Conservation (phyloP, 2,329 filamentous ascomycete species). For the Spiromastix sp. region DNA sequence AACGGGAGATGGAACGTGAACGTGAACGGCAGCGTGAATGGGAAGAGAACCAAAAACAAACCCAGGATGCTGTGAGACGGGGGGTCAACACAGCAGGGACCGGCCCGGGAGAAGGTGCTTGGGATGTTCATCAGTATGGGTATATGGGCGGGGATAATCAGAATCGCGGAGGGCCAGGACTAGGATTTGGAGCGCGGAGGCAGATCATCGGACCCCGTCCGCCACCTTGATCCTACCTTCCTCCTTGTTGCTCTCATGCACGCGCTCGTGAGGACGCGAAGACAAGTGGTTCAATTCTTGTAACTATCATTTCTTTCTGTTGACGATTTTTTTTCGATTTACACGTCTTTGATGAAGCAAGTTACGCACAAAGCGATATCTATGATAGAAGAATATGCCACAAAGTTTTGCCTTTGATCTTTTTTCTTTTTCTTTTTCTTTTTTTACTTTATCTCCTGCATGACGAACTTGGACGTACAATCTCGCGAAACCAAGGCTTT, state of each 20-base stretch:
- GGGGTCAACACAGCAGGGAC: constrained; percentile 36
- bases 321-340: too few relatives aligned
- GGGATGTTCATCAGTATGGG: constrained; percentile 57
- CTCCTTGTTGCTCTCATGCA: too few relatives aligned
- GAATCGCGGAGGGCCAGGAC: constrained; percentile 42
- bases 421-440: too few relatives aligned
- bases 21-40: constrained; percentile 54
- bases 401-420: too few relatives aligned
- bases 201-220: constrained; percentile 55
- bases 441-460: too few relatives aligned
- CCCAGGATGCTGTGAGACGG: constrained; percentile 35
- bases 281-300: background rate
- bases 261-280: too few relatives aligned
- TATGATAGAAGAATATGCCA: too few relatives aligned
- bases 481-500: too few relatives aligned
- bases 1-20: constrained; percentile 58
- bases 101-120: constrained; percentile 39
- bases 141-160: constrained; percentile 53
- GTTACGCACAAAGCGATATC: too few relatives aligned
- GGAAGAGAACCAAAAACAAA: constrained; percentile 49
- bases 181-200: constrained; percentile 45
- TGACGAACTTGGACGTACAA: too few relatives aligned
- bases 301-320: too few relatives aligned
- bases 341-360: too few relatives aligned
- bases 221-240: constrained; percentile 21